Evolutionary conservation across 257 asterid species (phyloP), one percentile per base, ranked within the genome.

Genomic region (Gentiana straminea): DNA sequence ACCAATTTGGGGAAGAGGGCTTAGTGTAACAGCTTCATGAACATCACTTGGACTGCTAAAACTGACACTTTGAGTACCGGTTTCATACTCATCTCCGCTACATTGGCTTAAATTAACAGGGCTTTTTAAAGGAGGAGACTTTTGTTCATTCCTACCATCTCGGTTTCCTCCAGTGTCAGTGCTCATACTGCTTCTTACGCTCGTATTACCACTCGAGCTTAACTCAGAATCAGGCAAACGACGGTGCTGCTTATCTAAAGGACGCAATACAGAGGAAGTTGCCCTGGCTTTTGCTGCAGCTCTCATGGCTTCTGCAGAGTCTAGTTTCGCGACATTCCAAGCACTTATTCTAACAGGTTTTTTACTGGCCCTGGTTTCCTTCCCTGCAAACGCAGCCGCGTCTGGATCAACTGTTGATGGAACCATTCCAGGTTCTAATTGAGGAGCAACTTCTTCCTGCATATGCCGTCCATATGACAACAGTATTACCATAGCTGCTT

Each of bases 381-480:
- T 80, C 36, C 75, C 95, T 7, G 74, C 89, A 55, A 59, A 62
- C 3, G 74, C 86, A 8, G 77, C 67, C 6, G 94, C 92, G 61
- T 91, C 98, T 15, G 97, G 98, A 74, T 91, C 98, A n/a, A 91
- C 64, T 4, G 98, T 91, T 47, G 98, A 91, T 37, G 95, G 97
- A 58, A 91, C 66, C 81, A 85, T 79, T 74, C 98, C 95, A 4
- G 98, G 98, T 45, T 93, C 95, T 47, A 91, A 70, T 68, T 91
- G 98, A 8, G 95, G 97, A n/a, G 97, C 98, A 74, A 87, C 99
- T 81, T 91, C 98, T 76, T 92, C 99, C 99, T 92, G 83, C 56
- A 73, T 37, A 41, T 64, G 54, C 44, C 13, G 51, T 75, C 60
- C 53, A 61, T 35, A 68, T 52, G 65, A 10, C 9, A 7, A 41